Evolutionary conservation across 345 rosid species (phyloP).

Genomic region (Excoecaria agallocha): DNA sequence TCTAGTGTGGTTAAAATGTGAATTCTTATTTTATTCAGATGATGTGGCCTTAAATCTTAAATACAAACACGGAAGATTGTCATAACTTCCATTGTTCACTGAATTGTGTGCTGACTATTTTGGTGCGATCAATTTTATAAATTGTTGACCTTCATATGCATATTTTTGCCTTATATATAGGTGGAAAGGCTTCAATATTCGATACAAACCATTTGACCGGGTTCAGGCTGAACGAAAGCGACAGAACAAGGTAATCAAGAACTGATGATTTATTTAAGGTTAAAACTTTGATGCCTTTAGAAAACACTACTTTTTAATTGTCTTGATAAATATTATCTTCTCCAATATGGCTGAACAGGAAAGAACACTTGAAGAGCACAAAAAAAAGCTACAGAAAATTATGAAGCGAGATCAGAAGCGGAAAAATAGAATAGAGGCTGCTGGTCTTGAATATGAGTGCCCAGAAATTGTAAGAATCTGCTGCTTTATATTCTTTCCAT

Average conservation of each 20-base stretch:
- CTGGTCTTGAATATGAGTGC: conserved; percentile 82
- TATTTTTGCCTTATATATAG: conserved; percentile 28
- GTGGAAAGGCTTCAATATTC: conserved; percentile 72
- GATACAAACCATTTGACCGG: conserved; percentile 54
- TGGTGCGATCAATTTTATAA: not conserved
- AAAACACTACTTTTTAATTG: not conserved
- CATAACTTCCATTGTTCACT: too few relatives aligned
- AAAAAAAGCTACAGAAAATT: conserved; percentile 63
- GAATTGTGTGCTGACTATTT: not conserved
- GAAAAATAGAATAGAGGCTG: conserved; percentile 65
- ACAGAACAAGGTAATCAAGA: conserved; percentile 58
- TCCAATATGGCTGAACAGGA: conserved; percentile 44
- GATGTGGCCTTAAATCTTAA: too few relatives aligned
- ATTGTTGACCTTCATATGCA: not conserved
- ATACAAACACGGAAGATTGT: not conserved
- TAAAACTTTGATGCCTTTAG: not conserved
- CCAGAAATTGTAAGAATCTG: conserved; percentile 76
- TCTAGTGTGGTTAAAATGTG: not conserved
- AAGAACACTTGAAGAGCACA: conserved; percentile 81
- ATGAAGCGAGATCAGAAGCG: conserved; percentile 61
- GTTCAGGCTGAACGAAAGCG: conserved; percentile 58
- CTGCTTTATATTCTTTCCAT: not conserved
- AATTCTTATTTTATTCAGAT: not conserved
- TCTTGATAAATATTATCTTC: not conserved
- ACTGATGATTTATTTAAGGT: not conserved